Conservation (phyloP, 2,329 filamentous ascomycete species). For the Verticillium klebahnii region DNA sequence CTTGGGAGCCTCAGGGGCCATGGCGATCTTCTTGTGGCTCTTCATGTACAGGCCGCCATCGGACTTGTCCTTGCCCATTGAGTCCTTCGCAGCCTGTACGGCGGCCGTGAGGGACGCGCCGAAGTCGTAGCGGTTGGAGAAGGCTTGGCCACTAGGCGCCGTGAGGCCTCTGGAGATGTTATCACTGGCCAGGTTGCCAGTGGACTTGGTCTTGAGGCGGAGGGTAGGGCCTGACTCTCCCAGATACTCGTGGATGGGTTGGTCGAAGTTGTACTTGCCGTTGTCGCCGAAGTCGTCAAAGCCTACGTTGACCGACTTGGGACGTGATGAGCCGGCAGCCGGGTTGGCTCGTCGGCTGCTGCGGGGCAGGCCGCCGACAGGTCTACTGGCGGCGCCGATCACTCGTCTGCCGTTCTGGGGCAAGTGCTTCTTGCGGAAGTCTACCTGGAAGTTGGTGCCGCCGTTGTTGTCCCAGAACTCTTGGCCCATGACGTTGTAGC, state of each 20-base stretch:
- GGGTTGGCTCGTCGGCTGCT: conserved; percentile 54
- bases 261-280: conserved; percentile 53
- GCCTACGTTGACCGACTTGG: conserved; percentile 51
- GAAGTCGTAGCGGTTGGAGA: conserved; percentile 94
- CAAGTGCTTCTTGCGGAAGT: conserved; percentile 78
- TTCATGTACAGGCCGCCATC: conserved; percentile 56
- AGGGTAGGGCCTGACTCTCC: conserved; percentile 57
- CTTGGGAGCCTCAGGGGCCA: background rate
- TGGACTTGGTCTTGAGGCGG: conserved; percentile 68
- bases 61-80: conserved; percentile 44
- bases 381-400: conserved; percentile 43
- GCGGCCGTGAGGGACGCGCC: conserved; percentile 84
- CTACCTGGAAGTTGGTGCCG: conserved; percentile 83
- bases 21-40: conserved; percentile 34
- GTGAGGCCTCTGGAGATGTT: conserved; percentile 47
- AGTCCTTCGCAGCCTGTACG: conserved; percentile 67
- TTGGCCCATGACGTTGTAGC: conserved; percentile 76
- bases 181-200: conserved; percentile 58
- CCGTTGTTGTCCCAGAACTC: conserved; percentile 97
- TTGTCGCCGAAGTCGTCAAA: conserved; percentile 64
- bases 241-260: conserved; percentile 57
- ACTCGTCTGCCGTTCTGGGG: conserved; percentile 54
- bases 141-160: conserved; percentile 64
- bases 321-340: conserved; percentile 34
- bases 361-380: conserved; percentile 55